Percentiles rank a stretch among this genome's conserved stretches.
phyloP scores from a whole-genome alignment of 306 rosid species.

The Ceratonia siliqua region DNA sequence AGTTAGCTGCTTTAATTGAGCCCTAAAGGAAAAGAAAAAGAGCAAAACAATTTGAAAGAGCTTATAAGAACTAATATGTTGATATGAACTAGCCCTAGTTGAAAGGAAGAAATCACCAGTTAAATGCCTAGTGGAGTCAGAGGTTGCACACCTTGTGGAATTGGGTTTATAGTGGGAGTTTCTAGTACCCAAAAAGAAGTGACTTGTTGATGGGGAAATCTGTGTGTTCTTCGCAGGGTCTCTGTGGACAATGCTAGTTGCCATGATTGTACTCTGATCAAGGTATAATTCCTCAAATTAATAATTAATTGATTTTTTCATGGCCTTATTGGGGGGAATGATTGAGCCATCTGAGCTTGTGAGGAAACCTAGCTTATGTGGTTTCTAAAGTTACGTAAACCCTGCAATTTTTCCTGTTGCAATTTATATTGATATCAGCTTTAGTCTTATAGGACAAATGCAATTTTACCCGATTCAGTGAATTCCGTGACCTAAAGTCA shows the following conservation, averaged over 20 bases:
- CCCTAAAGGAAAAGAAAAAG: neutral
- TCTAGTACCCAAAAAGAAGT: conserved; percentile 10
- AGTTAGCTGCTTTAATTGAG: neutral
- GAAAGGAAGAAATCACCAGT: neutral
- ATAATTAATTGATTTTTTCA: neutral
- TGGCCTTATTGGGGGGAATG: neutral
- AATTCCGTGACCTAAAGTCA: neutral
- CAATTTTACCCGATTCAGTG: neutral
- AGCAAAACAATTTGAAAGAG: neutral
- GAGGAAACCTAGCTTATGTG: neutral
- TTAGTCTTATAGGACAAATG: neutral
- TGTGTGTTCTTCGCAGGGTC: conserved; percentile 58
- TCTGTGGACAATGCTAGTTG: conserved; percentile 72
- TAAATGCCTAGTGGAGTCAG: neutral
- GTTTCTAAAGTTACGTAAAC: neutral
- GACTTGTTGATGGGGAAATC: conserved; percentile 23
- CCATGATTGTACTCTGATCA: conserved; percentile 61
- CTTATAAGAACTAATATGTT: neutral
- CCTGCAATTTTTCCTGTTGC: neutral
- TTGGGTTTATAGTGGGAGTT: conserved; percentile 10
- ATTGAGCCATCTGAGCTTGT: conserved; percentile 1
- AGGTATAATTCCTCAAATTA: conserved; percentile 51
- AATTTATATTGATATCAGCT: neutral
- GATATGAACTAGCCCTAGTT: neutral
- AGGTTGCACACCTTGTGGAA: neutral